These are phyloP conservation scores for Pueraria montana DNA, from an alignment of 306 rosid species.

Conservation along the genomic window DNA sequence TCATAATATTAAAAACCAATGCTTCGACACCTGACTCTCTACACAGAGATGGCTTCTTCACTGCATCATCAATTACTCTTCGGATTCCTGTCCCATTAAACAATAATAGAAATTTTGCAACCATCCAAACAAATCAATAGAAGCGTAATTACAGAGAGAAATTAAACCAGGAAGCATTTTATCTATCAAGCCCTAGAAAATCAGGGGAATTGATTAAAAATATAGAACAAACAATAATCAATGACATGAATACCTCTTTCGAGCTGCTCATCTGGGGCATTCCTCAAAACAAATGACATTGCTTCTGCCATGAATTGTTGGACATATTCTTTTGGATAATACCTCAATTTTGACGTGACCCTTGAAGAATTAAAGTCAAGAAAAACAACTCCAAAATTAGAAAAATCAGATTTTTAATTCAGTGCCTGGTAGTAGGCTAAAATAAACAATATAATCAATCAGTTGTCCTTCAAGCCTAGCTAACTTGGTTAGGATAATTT, in stretches of 20 bases:
- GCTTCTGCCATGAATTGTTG: slow-evolving; percentile 90
- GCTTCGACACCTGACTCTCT: slow-evolving; percentile 69
- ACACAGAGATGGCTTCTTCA: slow-evolving; percentile 65
- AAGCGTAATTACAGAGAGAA: slow-evolving; percentile 1
- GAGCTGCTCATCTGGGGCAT: slow-evolving; percentile 79
- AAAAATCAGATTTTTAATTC: slow-evolving; percentile 25
- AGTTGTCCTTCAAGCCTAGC: neutral
- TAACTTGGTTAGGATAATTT: neutral
- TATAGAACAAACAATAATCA: slow-evolving; percentile 20
- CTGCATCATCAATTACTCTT: slow-evolving; percentile 66
- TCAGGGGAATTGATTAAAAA: neutral
- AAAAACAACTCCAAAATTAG: slow-evolving; percentile 35
- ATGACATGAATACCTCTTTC: slow-evolving; percentile 66
- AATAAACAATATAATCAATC: slow-evolving; percentile 33
- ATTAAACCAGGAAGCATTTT: slow-evolving; percentile 17
- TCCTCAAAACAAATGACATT: slow-evolving; percentile 80
- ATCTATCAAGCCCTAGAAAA: neutral
- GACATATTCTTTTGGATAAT: slow-evolving; percentile 81
- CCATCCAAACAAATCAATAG: slow-evolving; percentile 34
- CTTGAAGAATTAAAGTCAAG: slow-evolving; percentile 56
- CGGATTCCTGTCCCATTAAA: slow-evolving; percentile 51
- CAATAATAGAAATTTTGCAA: slow-evolving; percentile 8
- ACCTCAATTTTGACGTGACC: slow-evolving; percentile 77
- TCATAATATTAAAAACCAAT: slow-evolving; percentile 73
- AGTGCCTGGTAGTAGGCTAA: slow-evolving; percentile 20